These are phyloP conservation scores for Tetracladium marchalianum DNA, from an alignment of 495 filamentous ascomycete genomes.

Conservation along the genomic window DNA sequence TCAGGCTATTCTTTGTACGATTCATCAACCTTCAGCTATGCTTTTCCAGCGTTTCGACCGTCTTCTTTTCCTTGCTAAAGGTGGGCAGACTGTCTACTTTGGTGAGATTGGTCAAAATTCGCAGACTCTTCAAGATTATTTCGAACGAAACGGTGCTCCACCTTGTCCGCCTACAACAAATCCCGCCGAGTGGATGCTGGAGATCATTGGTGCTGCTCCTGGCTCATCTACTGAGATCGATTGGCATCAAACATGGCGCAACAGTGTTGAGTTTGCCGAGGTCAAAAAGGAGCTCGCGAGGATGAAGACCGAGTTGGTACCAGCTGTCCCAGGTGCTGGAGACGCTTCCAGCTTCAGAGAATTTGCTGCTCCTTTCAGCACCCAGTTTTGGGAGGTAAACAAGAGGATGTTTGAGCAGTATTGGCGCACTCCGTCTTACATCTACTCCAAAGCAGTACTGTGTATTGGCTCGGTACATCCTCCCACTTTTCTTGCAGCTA, in stretches of 20 bases:
- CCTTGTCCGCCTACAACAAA: conserved; percentile 57
- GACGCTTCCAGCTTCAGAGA: conserved; percentile 29
- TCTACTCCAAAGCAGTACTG: conserved; percentile 59
- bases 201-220: conserved; percentile 72
- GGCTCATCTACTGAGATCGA: conserved; percentile 63
- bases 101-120: conserved; percentile 58
- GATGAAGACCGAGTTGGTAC: conserved; percentile 46
- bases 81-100: conserved; percentile 67
- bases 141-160: conserved; percentile 46
- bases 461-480: conserved; percentile 28
- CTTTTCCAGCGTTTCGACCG: conserved; percentile 85
- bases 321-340: conserved; percentile 12
- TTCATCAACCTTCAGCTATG: conserved; percentile 83
- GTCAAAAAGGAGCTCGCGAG: conserved; percentile 60
- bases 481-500: background rate
- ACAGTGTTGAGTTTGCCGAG: conserved; percentile 56
- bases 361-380: conserved; percentile 44
- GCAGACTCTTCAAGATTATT: conserved; percentile 50
- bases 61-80: conserved; percentile 60
- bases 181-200: conserved; percentile 63
- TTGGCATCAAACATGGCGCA: conserved; percentile 72
- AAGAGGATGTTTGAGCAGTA: conserved; percentile 76
- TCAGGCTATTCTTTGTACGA: conserved; percentile 84
- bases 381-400: conserved; percentile 44
- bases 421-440: conserved; percentile 81